A percentile compares a stretch with the other conserved stretches of the same genome.
phyloP scores from a whole-genome alignment of 2,329 filamentous ascomycete genomes.

The Herpotrichia juniperi region DNA sequence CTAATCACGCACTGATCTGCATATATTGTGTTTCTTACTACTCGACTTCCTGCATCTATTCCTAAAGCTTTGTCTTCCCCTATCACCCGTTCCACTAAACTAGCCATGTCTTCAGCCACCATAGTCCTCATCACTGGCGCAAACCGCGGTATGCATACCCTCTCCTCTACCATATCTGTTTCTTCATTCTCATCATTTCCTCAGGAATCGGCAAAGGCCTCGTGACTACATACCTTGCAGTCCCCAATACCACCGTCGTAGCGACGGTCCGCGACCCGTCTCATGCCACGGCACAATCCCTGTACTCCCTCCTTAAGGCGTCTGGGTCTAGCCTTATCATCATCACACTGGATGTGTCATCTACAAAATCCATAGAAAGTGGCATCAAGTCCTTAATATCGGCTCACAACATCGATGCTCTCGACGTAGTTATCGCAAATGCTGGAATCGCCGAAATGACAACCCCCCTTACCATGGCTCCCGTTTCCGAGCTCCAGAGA shows the following conservation, averaged over 20 bases:
- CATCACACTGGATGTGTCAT: conserved; percentile 17
- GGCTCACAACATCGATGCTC: conserved; percentile 5
- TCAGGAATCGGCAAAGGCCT: conserved; percentile 46
- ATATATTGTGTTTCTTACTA: too few species aligned
- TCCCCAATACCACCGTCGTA: conserved; percentile 48
- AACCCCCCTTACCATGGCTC: neutral
- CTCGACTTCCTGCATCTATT: too few species aligned
- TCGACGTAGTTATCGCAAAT: conserved; percentile 49
- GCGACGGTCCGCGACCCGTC: conserved; percentile 45
- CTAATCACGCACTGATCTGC: too few species aligned
- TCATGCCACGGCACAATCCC: conserved; percentile 22
- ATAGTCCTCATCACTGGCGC: conserved; percentile 39
- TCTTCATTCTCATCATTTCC: conserved; percentile 11
- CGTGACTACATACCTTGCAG: conserved; percentile 40
- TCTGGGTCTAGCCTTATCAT: conserved; percentile 12
- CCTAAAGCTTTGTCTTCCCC: too few species aligned
- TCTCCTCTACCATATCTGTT: neutral
- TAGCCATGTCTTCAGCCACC: neutral
- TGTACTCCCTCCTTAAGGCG: conserved; percentile 31
- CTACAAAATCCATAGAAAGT: conserved; percentile 31
- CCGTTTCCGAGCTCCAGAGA: conserved; percentile 11
- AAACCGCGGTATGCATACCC: conserved; percentile 30
- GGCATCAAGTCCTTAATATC: conserved; percentile 26
- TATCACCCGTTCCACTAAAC: neutral
- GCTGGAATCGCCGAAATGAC: conserved; percentile 32